These are phyloP conservation scores for Lipomyces yamadae DNA, from an alignment of 805 yeast species.

Conservation along the genomic window DNA sequence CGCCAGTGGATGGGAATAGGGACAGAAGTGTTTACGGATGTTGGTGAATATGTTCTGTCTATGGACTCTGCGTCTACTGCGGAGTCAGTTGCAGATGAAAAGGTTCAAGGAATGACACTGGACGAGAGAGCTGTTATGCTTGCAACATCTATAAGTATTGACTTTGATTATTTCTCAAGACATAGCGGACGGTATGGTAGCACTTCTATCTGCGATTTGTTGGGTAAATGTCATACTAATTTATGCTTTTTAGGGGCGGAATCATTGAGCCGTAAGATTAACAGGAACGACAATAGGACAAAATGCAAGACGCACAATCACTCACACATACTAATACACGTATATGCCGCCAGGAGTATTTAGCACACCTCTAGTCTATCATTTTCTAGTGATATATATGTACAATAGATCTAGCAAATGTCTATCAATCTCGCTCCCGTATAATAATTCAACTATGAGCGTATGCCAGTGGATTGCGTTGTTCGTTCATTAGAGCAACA, in stretches of 20 bases:
- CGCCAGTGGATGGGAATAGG: conserved; percentile 96
- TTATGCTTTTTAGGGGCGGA: conserved; percentile 16
- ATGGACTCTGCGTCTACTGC: conserved; percentile 69
- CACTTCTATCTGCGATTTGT: background rate
- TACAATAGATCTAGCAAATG: background rate
- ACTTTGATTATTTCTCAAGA: conserved; percentile 95
- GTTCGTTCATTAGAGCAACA: conserved; percentile 15
- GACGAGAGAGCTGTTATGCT: conserved; percentile 86
- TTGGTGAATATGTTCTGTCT: conserved; percentile 86
- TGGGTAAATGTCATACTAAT: conserved; percentile 5
- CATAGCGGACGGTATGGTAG: conserved; percentile 29
- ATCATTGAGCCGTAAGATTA: background rate
- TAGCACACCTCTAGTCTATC: background rate
- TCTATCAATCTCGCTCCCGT: background rate
- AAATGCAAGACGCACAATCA: no score
- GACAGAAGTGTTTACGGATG: conserved; percentile 89
- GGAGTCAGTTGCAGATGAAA: conserved; percentile 48
- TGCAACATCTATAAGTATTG: conserved; percentile 88
- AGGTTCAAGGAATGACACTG: conserved; percentile 55
- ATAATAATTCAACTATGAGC: background rate
- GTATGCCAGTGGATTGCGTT: background rate
- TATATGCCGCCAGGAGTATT: no score
- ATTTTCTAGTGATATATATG: background rate
- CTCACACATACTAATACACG: background rate
- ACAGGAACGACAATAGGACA: background rate